Evolutionary conservation across 805 yeast genomes (phyloP), one percentile per base, ranked within the genome.

Genomic region (Metschnikowia gruessii): DNA sequence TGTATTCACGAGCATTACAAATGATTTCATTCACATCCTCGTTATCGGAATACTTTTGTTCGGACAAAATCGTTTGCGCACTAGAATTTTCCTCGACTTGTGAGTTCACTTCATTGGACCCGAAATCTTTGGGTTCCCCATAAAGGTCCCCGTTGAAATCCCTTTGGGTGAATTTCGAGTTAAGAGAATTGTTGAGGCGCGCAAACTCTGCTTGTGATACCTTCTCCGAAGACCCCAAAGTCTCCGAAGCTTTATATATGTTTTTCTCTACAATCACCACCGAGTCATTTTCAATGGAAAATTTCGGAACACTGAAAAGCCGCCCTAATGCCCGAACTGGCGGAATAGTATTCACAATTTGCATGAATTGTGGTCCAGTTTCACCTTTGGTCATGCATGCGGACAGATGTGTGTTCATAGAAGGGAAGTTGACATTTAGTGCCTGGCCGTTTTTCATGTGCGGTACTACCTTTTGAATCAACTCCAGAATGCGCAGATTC

Each of bases 381-480:
- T 26, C 7, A 6, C 45, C 48, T 4, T 43, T 37, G 19, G 61
- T 55, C 35, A 41, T 38, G 49, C 69, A 65, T 7, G 49, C 52
- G 6, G 65, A 56, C 29, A 45, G 40, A 10, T 42, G 53, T 33
- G 58, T 59, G 49, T 63, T 65, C 19, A 63, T 50, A 4, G 66
- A 60, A 3, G 70, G 70, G 42, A 65, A 59, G 46, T 61, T 62
- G 42, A 65, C 46, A 46, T 63, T 62, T 26, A 62, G 48, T 3
- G 60, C 30, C 37, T 29, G 26, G 31, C 43, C 40, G 12, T 26
- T 32, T 4, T 43, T 45, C 38, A 53, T 35, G 16, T 24, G 49
- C 9, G 41, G 28, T 11, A 39, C 35, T 16, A 63, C 50, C 7
- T 31, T 42, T 10, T 53, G 42, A 17, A 69, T 50, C 34, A 69